These are phyloP conservation scores for Lizanozyma gosingica DNA, from an alignment of 1,139 yeast species.

Conservation along the genomic window DNA sequence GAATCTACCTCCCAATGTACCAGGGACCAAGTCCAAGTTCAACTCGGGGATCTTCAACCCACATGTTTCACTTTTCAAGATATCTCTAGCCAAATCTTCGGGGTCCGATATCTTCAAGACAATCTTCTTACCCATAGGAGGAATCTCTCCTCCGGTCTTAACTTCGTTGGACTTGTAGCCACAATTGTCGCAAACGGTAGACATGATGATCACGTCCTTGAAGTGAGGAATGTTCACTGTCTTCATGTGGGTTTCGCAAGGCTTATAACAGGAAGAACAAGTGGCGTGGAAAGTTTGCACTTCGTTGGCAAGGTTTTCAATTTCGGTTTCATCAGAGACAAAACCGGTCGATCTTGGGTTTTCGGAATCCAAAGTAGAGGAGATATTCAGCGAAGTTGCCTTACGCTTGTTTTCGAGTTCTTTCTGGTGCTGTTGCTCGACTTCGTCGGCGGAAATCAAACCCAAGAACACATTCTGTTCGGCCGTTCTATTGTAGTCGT, in stretches of 20 bases:
- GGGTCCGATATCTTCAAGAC: slow-evolving; percentile 76
- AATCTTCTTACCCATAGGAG: slow-evolving; percentile 72
- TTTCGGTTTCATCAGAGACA: slow-evolving; percentile 62
- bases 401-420: slow-evolving; percentile 30
- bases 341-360: slow-evolving; percentile 51
- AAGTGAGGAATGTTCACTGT: slow-evolving; percentile 95
- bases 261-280: slow-evolving; percentile 79
- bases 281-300: slow-evolving; percentile 90
- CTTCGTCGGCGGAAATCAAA: slow-evolving; percentile 72
- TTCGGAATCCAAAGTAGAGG: slow-evolving; percentile 18
- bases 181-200: slow-evolving; percentile 85
- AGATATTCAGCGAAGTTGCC: slow-evolving; percentile 26
- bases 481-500: slow-evolving; percentile 75
- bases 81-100: slow-evolving; percentile 91
- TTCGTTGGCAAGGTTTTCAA: slow-evolving; percentile 78
- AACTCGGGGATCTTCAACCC: slow-evolving; percentile 81
- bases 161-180: slow-evolving; percentile 97
- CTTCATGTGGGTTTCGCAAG: slow-evolving; percentile 93
- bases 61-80: slow-evolving; percentile 91
- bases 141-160: slow-evolving; percentile 96
- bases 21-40: slow-evolving; percentile 84
- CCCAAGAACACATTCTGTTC: slow-evolving; percentile 87
- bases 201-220: slow-evolving; percentile 95
- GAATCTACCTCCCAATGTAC: slow-evolving; percentile 96
- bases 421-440: slow-evolving; percentile 42